Conservation (phyloP, 495 filamentous ascomycete species). For the Hypoxylon perforatum region DNA sequence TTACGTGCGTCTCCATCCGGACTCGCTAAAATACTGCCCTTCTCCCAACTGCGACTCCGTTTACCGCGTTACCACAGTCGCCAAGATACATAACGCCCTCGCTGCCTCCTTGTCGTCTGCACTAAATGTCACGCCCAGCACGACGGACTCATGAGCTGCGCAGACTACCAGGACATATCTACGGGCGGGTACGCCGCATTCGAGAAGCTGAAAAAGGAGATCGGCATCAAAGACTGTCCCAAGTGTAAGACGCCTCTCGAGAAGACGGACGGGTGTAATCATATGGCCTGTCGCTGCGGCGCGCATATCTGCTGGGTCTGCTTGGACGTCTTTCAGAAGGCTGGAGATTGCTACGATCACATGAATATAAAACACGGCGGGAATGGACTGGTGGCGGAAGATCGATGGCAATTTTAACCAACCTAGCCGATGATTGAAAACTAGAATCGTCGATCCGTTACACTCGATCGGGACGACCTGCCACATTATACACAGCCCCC, state of each 20-base stretch:
- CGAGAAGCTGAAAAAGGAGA: slow-evolving; percentile 40
- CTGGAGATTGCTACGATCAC: slow-evolving; percentile 21
- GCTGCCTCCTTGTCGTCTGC: slow-evolving; percentile 51
- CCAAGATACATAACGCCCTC: slow-evolving; percentile 44
- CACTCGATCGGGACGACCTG: too few relatives aligned
- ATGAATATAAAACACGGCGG: slow-evolving; percentile 26
- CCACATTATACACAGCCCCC: too few relatives aligned
- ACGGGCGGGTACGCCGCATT: slow-evolving; percentile 45
- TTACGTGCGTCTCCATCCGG: slow-evolving; percentile 50
- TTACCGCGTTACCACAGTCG: slow-evolving; percentile 46
- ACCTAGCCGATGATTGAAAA: too few relatives aligned
- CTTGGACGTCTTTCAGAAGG: slow-evolving; percentile 12
- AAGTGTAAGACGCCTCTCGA: slow-evolving; percentile 57
- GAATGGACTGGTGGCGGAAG: slow-evolving; percentile 15
- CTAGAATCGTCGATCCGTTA: too few relatives aligned
- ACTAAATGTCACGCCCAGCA: slow-evolving; percentile 53
- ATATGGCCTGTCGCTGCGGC: slow-evolving; percentile 63
- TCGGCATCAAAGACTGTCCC: slow-evolving; percentile 52
- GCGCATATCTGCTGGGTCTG: slow-evolving; percentile 65
- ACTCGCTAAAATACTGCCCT: slow-evolving; percentile 52
- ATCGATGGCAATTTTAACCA: too few relatives aligned
- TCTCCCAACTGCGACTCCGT: slow-evolving; percentile 54
- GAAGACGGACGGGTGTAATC: slow-evolving; percentile 58
- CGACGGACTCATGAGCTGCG: slow-evolving; percentile 52
- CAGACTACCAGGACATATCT: slow-evolving; percentile 44